A percentile compares a stretch with the other conserved stretches of the same genome.
phyloP scores from a whole-genome alignment of 345 rosid genomes.

The Eucalyptus victrix region DNA sequence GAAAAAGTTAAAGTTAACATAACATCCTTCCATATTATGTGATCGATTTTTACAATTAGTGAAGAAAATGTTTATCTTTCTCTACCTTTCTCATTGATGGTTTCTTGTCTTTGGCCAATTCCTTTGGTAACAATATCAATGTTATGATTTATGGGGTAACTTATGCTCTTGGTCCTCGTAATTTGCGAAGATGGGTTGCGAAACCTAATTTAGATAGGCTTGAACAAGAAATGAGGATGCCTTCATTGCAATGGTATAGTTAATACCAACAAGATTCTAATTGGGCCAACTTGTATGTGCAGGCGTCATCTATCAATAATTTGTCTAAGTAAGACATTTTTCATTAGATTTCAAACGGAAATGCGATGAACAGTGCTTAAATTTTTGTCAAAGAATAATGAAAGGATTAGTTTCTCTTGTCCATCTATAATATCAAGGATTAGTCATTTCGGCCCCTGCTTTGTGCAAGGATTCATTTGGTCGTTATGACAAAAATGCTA shows the following conservation, averaged over 20 bases:
- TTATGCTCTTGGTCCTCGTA: background rate
- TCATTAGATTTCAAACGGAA: background rate
- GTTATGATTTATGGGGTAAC: background rate
- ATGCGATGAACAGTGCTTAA: too few relatives aligned
- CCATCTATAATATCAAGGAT: background rate
- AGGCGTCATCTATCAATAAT: background rate
- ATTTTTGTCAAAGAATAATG: background rate
- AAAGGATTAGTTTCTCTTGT: background rate
- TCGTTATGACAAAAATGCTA: background rate
- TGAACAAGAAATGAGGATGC: background rate
- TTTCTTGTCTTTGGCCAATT: too few relatives aligned
- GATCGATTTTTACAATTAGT: background rate
- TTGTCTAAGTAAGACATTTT: background rate
- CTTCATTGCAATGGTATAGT: background rate
- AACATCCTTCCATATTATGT: background rate
- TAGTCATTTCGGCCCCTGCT: background rate
- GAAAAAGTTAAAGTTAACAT: background rate
- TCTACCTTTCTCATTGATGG: background rate
- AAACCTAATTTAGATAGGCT: background rate
- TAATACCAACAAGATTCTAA: background rate
- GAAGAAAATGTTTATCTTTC: too few relatives aligned
- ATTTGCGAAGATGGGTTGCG: background rate
- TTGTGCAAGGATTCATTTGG: background rate
- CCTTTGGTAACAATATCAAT: background rate
- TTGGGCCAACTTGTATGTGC: background rate